A percentile compares a stretch with the other conserved stretches of the same genome.
Evolutionary conservation across 176 grass and related monocot species (phyloP).

Genomic region (Neostapfia colusana): DNA sequence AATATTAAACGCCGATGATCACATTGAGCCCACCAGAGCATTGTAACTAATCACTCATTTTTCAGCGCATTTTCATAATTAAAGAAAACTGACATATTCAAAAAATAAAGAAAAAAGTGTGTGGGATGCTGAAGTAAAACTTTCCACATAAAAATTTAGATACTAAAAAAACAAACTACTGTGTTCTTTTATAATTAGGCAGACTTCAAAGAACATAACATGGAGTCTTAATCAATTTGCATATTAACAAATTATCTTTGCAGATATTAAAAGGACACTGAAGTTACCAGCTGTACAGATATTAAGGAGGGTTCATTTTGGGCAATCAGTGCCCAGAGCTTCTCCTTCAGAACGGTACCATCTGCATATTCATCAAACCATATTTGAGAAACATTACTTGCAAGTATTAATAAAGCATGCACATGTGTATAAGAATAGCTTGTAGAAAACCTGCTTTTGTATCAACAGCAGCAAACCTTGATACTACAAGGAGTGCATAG

Average conservation of each 20-base stretch:
- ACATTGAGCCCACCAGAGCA: not conserved
- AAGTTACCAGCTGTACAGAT: constrained; percentile 73
- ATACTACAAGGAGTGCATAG: constrained; percentile 77
- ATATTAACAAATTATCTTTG: constrained; percentile 22
- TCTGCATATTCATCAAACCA: constrained; percentile 55
- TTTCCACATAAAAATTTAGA: not conserved
- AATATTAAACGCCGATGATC: not conserved
- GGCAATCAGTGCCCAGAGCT: constrained; percentile 81
- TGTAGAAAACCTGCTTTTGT: constrained; percentile 75
- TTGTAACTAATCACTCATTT: constrained; percentile 22
- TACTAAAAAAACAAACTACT: not conserved
- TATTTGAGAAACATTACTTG: constrained; percentile 3
- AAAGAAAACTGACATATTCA: not conserved
- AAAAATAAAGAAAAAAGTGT: not conserved
- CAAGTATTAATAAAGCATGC: constrained; percentile 16
- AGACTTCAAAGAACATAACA: constrained; percentile 9
- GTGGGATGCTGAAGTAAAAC: constrained; percentile 4
- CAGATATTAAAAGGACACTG: constrained; percentile 13
- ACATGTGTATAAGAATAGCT: constrained; percentile 26
- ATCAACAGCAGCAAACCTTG: constrained; percentile 81
- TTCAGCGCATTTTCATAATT: constrained; percentile 4
- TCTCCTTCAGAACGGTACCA: constrained; percentile 75
- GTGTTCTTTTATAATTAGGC: not conserved
- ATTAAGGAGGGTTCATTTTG: constrained; percentile 85
- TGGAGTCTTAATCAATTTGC: constrained; percentile 25